Base-by-base conservation (phyloP, 1,284 basidiomycete species). In the Marasmius sp. region DNA sequence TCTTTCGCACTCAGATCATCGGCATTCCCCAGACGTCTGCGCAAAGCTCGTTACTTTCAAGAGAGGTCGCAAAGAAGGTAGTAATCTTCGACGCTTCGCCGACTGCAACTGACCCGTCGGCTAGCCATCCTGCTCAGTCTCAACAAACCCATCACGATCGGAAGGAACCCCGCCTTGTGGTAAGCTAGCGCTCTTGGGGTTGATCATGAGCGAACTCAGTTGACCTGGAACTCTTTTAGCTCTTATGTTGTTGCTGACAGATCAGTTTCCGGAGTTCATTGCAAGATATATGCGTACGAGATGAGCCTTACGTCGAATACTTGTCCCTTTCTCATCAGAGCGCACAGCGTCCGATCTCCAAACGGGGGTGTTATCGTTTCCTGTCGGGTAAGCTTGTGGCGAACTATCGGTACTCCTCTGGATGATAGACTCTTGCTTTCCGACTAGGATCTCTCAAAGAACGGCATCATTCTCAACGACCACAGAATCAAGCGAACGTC, bases 201-300 rank as follows among this genome's bases (percentile, higher is more conserved):
- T n/a, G 37, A 27, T 37, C 34, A 20, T 33, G 38, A 12, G 34
- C 36, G n/a, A 8, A 16, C 5, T 27, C 27, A 48, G 10, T 51
- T 39, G 34, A 59, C 59, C 53, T 66, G 53, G 38, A 64, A 12
- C 22, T 52, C 27, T 8, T 45, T 8, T 57, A 83, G 81, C 62
- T 75, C 79, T 45, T 83, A 82, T 65, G 70, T 80, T 27, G 68
- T 81, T 27, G 67, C 73, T 20, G 79, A 62, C 43, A 57, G 43
- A 47, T 63, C 59, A 48, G 68, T 69, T 18, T 69, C 68, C 16
- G 62, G 80, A 50, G 65, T 89, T 18, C 90, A 93, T 69, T 93
- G 89, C 80, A 90, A 89, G 71, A 72, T 93, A 79, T 88, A 91
- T 80, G 91, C 87, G 89, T 89, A 64, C 66, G 78, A 74, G 68